Evolutionary conservation across 257 asterid species (phyloP).

Genomic region (Schizonepeta tenuifolia): DNA sequence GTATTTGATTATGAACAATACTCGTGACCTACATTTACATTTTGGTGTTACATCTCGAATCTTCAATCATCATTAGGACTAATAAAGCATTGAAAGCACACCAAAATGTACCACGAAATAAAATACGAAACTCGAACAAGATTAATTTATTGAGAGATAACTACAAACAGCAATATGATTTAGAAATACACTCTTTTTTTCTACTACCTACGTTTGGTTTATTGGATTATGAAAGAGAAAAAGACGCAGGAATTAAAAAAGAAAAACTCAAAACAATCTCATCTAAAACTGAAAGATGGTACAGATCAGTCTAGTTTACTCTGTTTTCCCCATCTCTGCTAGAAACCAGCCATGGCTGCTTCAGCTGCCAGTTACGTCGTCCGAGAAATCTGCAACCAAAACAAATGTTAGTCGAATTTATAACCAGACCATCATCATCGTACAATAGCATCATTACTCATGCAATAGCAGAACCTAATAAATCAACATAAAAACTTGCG

Average conservation of each 20-base stretch:
- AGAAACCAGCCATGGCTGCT: conserved; percentile 12
- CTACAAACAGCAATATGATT: conserved; percentile 19
- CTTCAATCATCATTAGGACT: no score
- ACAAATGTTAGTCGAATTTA: not conserved
- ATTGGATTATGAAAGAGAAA: conserved; percentile 10
- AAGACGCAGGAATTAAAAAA: not conserved
- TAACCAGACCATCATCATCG: not conserved
- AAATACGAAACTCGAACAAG: not conserved
- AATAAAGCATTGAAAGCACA: no score
- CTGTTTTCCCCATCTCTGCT: conserved; percentile 29
- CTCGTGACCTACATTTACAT: no score
- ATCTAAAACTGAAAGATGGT: conserved; percentile 33
- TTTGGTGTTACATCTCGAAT: no score
- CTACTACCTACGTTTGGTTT: conserved; percentile 25
- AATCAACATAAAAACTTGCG: not conserved
- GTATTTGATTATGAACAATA: no score
- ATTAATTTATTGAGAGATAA: conserved; percentile 24
- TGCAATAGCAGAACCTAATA: not conserved
- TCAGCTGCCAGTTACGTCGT: conserved; percentile 9
- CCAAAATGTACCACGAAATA: not conserved
- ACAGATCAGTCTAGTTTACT: conserved; percentile 27
- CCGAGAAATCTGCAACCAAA: conserved; percentile 28
- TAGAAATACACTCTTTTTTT: conserved; percentile 22
- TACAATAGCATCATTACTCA: not conserved
- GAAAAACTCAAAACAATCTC: conserved; percentile 10